These are phyloP conservation scores for Populus hybrid DNA, from an alignment of 441 rosid species.

Conservation along the genomic window DNA sequence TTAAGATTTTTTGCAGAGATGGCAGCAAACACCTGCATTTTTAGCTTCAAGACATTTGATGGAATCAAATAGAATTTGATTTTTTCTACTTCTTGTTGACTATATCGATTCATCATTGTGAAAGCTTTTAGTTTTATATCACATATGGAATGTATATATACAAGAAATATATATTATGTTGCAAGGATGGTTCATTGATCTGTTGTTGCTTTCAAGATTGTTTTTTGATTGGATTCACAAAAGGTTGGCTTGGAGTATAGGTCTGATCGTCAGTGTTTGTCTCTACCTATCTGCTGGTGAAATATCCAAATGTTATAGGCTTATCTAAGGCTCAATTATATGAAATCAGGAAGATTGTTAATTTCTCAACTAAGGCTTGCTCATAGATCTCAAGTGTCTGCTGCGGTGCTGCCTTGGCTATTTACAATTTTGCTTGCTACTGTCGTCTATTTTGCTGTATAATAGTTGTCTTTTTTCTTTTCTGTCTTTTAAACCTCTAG, in stretches of 20 bases:
- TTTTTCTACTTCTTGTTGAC: background rate
- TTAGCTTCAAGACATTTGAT: background rate
- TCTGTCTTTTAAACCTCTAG: background rate
- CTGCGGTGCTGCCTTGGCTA: background rate
- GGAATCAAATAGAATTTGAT: background rate
- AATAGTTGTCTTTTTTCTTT: background rate
- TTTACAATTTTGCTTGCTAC: background rate
- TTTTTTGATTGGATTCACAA: background rate
- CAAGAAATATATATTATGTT: background rate
- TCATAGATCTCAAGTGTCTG: background rate
- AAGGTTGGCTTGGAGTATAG: background rate
- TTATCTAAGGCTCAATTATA: background rate
- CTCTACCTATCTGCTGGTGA: background rate
- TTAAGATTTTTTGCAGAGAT: background rate
- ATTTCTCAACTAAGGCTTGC: background rate
- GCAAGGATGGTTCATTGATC: background rate
- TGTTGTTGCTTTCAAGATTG: background rate
- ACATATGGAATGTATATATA: background rate
- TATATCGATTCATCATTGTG: background rate
- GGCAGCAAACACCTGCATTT: background rate
- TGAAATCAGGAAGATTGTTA: background rate
- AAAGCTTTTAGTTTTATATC: background rate
- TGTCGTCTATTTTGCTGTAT: background rate
- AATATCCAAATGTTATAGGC: background rate
- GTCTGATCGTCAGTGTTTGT: background rate